These are phyloP conservation scores for Torulaspora maleeae DNA, from an alignment of 805 yeast species.

Conservation along the genomic window DNA sequence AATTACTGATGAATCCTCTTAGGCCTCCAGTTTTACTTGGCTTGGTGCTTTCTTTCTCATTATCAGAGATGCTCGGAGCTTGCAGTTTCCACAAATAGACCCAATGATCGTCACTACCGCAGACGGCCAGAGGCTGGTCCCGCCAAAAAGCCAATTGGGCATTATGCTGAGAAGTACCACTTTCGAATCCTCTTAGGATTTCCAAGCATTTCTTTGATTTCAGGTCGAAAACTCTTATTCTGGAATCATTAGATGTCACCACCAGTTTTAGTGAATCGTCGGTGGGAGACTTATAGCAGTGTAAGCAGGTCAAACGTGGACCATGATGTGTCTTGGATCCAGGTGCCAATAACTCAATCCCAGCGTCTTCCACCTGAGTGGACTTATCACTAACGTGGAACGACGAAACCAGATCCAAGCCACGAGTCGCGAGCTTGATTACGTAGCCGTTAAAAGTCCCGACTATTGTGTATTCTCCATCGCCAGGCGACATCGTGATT, in stretches of 20 bases:
- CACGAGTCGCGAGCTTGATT: conserved; percentile 56
- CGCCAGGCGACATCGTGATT: conserved; percentile 62
- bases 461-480: conserved; percentile 51
- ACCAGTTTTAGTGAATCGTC: conserved; percentile 42
- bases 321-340: conserved; percentile 32
- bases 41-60: background rate
- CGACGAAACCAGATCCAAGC: conserved; percentile 45
- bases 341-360: background rate
- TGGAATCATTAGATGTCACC: conserved; percentile 79
- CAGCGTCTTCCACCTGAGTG: conserved; percentile 13
- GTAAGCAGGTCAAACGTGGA: conserved; percentile 73
- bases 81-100: conserved; percentile 71
- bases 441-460: conserved; percentile 81
- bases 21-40: conserved; percentile 1
- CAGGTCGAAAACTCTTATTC: conserved; percentile 60
- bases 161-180: conserved; percentile 63
- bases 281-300: conserved; percentile 38
- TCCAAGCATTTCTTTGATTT: conserved; percentile 52
- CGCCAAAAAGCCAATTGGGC: conserved; percentile 39
- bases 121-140: conserved; percentile 41
- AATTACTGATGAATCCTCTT: conserved; percentile 8
- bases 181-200: conserved; percentile 68
- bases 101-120: conserved; percentile 87
- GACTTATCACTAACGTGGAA: conserved; percentile 45
- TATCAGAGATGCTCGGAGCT: conserved; percentile 14